Percentiles rank a stretch among this genome's conserved stretches.
Evolutionary conservation across 441 rosid genomes (phyloP).

Genomic region (Melastoma candidum): DNA sequence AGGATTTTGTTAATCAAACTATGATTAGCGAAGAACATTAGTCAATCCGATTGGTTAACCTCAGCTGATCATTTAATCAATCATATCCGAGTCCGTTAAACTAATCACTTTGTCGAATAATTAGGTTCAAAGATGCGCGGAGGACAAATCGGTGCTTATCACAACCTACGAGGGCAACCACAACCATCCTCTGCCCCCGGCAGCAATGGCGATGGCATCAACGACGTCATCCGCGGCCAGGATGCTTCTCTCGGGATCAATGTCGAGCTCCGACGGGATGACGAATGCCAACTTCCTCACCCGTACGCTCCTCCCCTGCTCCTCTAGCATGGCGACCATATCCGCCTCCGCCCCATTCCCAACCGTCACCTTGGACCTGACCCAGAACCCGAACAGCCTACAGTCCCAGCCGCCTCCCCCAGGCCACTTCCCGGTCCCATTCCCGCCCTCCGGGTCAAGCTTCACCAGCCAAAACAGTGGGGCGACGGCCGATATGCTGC

Average conservation of each 20-base stretch:
- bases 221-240: conserved; percentile 80
- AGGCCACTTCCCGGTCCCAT: conserved; percentile 22
- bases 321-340: conserved; percentile 57
- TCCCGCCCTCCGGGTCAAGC: conserved; percentile 1
- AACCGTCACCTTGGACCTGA: conserved; percentile 52
- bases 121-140: conserved; percentile 84
- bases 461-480: conserved; percentile 20
- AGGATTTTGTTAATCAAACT: too few species aligned
- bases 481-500: conserved; percentile 2
- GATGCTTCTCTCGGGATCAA: conserved; percentile 80
- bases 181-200: conserved; percentile 80
- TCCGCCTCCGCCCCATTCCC: conserved; percentile 74
- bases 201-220: conserved; percentile 72
- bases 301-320: conserved; percentile 34
- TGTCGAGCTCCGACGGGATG: conserved; percentile 26
- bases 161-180: conserved; percentile 94
- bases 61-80: too few species aligned
- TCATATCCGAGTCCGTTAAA: too few species aligned
- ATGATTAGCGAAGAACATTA: too few species aligned
- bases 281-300: conserved; percentile 22
- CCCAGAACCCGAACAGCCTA: conserved; percentile 18
- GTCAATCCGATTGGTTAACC: too few species aligned
- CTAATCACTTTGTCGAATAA: too few species aligned
- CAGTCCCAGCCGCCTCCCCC: conserved; percentile 14
- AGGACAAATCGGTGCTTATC: conserved; percentile 60